Evolutionary conservation across 1,284 basidiomycete species (phyloP), one percentile per base, ranked within the genome.

Genomic region (Psilocybe mexicana): DNA sequence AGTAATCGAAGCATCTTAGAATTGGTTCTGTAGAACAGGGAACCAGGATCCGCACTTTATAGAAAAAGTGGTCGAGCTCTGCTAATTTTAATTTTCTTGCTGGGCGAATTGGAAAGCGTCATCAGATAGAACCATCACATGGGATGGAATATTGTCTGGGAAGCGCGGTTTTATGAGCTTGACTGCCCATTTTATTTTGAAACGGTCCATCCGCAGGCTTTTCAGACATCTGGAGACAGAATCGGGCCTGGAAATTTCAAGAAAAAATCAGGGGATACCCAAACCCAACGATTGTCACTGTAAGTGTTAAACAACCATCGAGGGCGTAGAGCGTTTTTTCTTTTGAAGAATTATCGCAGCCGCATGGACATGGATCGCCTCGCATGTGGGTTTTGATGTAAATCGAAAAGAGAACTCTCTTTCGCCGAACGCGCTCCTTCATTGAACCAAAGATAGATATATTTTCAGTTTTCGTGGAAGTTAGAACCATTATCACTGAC

Each of bases 41-140:
- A 11, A 43, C 30, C 33, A 33, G 40, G 8, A 26, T 44, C 40
- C 42, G 35, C 48, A 49, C 47, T 58, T 58, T 62, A 59, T 57
- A 59, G 24, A 10, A 51, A 47, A 36, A n/a, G 42, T 12, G 14
- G 33, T 24, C 28, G 50, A 40, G 47, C 30, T 6, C 35, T 53
- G 53, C 58, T 59, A 62, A 61, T 59, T 55, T 53, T 60, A 52
- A 50, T 52, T 30, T 10, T 43, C 30, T 44, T 42, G 33, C 35
- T 49, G 42, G 36, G n/a, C 42, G 18, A 42, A 48, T 62, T 54
- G 36, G 56, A 61, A 58, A 56, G 56, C 54, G 56, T 59, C 58
- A 40, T 30, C 36, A 52, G 59, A 63, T 57, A 58, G 52, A 25
- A 40, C 26, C 52, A 46, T 55, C 61, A 55, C 59, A 61, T 61